Conservation (phyloP, 257 asterid species). For the Scutellaria barbata region DNA sequence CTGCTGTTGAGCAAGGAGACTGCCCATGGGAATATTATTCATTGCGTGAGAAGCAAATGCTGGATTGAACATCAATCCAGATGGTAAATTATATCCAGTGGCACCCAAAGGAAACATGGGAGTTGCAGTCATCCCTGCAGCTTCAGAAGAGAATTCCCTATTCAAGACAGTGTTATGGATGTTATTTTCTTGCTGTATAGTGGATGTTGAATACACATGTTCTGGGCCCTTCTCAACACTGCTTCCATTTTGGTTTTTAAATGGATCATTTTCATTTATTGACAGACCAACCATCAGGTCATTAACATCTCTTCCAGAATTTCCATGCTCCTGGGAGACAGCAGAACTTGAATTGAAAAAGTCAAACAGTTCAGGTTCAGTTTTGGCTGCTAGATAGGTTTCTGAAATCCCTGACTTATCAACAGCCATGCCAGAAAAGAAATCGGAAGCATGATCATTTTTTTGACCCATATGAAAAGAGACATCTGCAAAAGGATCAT, state of each 20-base stretch:
- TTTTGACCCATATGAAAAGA: slow-evolving; percentile 64
- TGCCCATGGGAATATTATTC: slow-evolving; percentile 66
- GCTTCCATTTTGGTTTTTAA: slow-evolving; percentile 48
- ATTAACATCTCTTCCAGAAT: slow-evolving; percentile 48
- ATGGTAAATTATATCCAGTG: slow-evolving; percentile 63
- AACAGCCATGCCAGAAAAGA: slow-evolving; percentile 66
- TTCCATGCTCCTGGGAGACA: slow-evolving; percentile 44
- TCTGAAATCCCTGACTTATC: slow-evolving; percentile 52
- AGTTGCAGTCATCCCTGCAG: slow-evolving; percentile 55
- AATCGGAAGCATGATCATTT: slow-evolving; percentile 57
- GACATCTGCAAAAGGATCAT: slow-evolving; percentile 97
- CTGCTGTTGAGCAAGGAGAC: slow-evolving; percentile 81
- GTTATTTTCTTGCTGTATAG: slow-evolving; percentile 41
- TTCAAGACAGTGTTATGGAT: slow-evolving; percentile 54
- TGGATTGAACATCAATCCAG: slow-evolving; percentile 74
- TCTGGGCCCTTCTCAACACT: slow-evolving; percentile 39
- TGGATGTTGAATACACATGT: slow-evolving; percentile 42
- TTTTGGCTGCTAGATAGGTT: slow-evolving; percentile 41
- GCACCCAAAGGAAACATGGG: slow-evolving; percentile 67
- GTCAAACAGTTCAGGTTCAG: slow-evolving; percentile 66
- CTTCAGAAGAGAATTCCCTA: slow-evolving; percentile 56
- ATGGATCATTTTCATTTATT: slow-evolving; percentile 53
- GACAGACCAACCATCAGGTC: slow-evolving; percentile 68
- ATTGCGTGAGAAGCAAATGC: slow-evolving; percentile 66
- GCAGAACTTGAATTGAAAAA: slow-evolving; percentile 60